A percentile compares a stretch with the other conserved stretches of the same genome.
Evolutionary conservation across 305 asterid species (phyloP).

Genomic region (Plantago rigida): DNA sequence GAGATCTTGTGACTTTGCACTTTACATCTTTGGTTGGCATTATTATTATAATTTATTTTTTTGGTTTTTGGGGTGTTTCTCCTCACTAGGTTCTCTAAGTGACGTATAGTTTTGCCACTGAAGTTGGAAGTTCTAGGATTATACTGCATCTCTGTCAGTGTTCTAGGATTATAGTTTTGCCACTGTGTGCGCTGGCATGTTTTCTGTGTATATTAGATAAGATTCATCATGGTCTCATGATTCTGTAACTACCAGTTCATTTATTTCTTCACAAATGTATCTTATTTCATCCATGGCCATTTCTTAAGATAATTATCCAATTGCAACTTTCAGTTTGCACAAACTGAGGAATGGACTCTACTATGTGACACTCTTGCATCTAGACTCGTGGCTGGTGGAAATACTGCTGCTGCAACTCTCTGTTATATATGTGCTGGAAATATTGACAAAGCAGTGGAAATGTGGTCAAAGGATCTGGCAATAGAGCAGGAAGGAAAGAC

Average conservation of each 20-base stretch:
- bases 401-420: slow-evolving; percentile 76
- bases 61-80: no score
- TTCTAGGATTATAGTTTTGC: background rate
- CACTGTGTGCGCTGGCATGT: background rate
- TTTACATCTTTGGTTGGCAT: no score
- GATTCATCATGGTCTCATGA: background rate
- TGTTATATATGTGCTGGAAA: slow-evolving; percentile 96
- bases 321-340: slow-evolving; percentile 64
- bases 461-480: slow-evolving; percentile 80
- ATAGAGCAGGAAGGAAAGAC: slow-evolving; percentile 70
- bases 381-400: slow-evolving; percentile 79
- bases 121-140: no score
- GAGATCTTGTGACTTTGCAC: no score
- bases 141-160: no score
- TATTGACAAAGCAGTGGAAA: slow-evolving; percentile 86
- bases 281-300: slow-evolving; percentile 13
- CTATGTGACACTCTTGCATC: slow-evolving; percentile 88
- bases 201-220: background rate
- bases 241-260: background rate
- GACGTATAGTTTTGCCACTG: no score
- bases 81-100: no score
- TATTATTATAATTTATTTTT: no score
- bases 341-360: slow-evolving; percentile 75
- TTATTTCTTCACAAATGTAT: background rate
- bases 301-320: slow-evolving; percentile 22